Evolutionary conservation across 495 filamentous ascomycete species (phyloP).

Genomic region (Xeromyces bisporus): DNA sequence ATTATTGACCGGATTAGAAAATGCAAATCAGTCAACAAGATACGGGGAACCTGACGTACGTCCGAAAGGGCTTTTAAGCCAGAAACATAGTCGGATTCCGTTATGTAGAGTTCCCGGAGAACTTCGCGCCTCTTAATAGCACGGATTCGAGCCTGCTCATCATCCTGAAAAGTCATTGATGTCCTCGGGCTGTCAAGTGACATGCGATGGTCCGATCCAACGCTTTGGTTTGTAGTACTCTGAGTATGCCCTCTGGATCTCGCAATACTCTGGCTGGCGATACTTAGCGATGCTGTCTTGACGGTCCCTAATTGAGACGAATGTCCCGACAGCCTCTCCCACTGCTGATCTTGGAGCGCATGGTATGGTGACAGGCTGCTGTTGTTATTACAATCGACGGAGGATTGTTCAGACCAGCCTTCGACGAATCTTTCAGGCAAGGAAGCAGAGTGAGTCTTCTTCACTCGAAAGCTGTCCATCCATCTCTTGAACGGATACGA

Average conservation of each 20-base stretch:
- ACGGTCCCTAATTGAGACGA: constrained; percentile 63
- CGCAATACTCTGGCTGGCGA: constrained; percentile 49
- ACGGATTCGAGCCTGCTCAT: constrained; percentile 53
- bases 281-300: constrained; percentile 59
- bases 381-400: constrained; percentile 11
- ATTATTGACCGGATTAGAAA: background rate
- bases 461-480: constrained; percentile 35
- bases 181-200: constrained; percentile 52
- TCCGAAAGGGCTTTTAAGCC: constrained; percentile 75
- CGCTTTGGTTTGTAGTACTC: constrained; percentile 33
- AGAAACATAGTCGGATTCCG: constrained; percentile 76
- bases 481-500: constrained; percentile 33
- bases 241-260: constrained; percentile 40
- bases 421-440: constrained; percentile 17
- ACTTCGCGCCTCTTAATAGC: constrained; percentile 58
- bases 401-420: constrained; percentile 28
- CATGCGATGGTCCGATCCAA: constrained; percentile 34
- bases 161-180: constrained; percentile 35
- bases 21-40: background rate
- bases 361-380: constrained; percentile 9
- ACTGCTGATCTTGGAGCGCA: constrained; percentile 20
- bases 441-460: constrained; percentile 14
- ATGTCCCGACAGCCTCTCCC: constrained; percentile 46
- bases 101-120: constrained; percentile 66
- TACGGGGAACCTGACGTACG: constrained; percentile 30